phyloP scores from a whole-genome alignment of 2,329 filamentous ascomycete species.

The Chlorencoelia australis region DNA sequence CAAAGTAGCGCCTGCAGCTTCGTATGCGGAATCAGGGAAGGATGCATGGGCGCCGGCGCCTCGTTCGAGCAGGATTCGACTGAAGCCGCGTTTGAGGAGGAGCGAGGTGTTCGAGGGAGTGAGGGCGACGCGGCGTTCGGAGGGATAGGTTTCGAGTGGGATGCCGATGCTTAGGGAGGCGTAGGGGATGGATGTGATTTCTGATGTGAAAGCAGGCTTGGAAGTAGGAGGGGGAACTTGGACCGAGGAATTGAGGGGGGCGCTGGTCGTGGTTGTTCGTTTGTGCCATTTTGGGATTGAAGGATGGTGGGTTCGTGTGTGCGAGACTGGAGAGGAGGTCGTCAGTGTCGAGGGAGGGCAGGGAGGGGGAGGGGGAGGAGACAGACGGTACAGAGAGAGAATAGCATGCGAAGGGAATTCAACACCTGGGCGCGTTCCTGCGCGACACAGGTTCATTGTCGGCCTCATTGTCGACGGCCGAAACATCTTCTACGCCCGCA shows the following conservation, averaged over 20 bases:
- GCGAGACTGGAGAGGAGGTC: too few species aligned
- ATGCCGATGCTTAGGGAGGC: slow-evolving; percentile 65
- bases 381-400: too few species aligned
- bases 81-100: slow-evolving; percentile 77
- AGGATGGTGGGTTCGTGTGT: too few species aligned
- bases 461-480: too few species aligned
- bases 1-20: slow-evolving; percentile 66
- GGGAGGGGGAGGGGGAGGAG: too few species aligned
- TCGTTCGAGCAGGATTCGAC: slow-evolving; percentile 65
- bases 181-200: slow-evolving; percentile 44
- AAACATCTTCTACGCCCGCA: too few species aligned
- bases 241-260: slow-evolving; percentile 12
- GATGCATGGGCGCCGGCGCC: slow-evolving; percentile 71
- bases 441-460: too few species aligned
- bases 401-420: too few species aligned
- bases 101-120: slow-evolving; percentile 76
- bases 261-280: slow-evolving; percentile 4
- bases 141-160: slow-evolving; percentile 66
- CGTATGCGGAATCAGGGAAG: slow-evolving; percentile 68
- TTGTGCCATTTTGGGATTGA: background rate
- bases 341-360: too few species aligned
- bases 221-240: slow-evolving; percentile 6
- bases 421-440: too few species aligned
- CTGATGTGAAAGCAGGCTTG: too few species aligned
- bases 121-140: slow-evolving; percentile 74